These are phyloP conservation scores for Tolypocladium guangdongense DNA, from an alignment of 2,329 filamentous ascomycete species.

Conservation along the genomic window DNA sequence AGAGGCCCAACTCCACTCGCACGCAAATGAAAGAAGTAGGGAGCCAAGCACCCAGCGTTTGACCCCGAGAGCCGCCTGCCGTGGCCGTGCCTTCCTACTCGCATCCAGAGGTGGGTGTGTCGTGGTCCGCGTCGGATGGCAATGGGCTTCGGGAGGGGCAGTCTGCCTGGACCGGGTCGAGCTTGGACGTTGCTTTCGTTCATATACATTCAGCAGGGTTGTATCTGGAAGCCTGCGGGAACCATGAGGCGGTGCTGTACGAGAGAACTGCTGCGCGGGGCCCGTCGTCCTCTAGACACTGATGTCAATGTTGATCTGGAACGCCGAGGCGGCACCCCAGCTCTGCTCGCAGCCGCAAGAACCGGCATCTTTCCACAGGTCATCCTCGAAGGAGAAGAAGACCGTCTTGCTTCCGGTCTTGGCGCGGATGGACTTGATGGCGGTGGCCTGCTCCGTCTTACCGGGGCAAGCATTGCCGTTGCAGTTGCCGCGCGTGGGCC, in stretches of 20 bases:
- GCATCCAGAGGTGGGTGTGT: neutral
- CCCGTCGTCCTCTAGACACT: constrained; percentile 3
- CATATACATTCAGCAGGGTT: constrained; percentile 17
- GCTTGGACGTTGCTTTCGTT: constrained; percentile 7
- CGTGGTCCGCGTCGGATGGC: neutral
- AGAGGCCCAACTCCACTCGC: constrained; percentile 2
- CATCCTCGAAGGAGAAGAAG: constrained; percentile 74
- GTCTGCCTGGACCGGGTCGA: constrained; percentile 11
- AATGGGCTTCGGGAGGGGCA: neutral
- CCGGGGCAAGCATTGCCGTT: constrained; percentile 68
- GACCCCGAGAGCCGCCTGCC: neutral
- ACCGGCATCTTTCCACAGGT: constrained; percentile 70
- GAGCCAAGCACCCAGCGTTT: neutral
- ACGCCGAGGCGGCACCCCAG: constrained; percentile 50
- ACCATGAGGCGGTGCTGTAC: neutral
- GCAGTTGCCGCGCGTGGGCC: constrained; percentile 60
- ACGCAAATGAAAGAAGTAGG: constrained; percentile 1
- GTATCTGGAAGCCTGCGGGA: neutral
- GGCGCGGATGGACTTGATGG: constrained; percentile 60
- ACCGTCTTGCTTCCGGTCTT: constrained; percentile 56
- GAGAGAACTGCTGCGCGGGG: neutral
- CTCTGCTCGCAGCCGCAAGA: constrained; percentile 63
- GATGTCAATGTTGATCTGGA: neutral
- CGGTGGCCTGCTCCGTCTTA: constrained; percentile 52
- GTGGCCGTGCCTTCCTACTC: neutral